phyloP scores from a whole-genome alignment of 2,329 filamentous ascomycete species.

The Botrytis tulipae region DNA sequence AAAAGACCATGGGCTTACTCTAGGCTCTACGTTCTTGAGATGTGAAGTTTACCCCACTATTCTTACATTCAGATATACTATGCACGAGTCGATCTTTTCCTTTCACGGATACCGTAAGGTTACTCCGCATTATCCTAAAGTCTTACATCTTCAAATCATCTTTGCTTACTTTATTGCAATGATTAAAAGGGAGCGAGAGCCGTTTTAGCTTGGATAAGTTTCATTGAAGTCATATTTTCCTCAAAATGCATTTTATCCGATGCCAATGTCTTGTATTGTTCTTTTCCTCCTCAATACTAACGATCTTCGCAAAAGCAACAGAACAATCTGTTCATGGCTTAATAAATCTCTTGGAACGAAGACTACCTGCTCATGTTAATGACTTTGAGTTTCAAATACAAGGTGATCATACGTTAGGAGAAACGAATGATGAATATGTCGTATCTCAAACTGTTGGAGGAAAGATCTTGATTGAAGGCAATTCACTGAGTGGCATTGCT shows the following conservation, averaged over 20 bases:
- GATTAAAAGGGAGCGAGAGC: background rate
- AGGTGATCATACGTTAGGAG: slow-evolving; percentile 5
- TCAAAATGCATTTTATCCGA: background rate
- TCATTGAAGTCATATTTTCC: background rate
- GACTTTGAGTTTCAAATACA: slow-evolving; percentile 26
- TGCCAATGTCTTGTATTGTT: background rate
- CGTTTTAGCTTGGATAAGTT: no score
- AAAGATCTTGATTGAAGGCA: slow-evolving; percentile 23
- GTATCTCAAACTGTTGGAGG: slow-evolving; percentile 30
- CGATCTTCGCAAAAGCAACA: background rate
- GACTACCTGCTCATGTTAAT: slow-evolving; percentile 29
- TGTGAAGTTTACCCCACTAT: background rate
- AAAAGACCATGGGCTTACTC: no score
- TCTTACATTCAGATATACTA: background rate
- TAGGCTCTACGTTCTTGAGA: background rate
- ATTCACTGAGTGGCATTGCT: slow-evolving; percentile 2
- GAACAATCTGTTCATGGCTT: slow-evolving; percentile 27
- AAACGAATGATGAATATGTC: slow-evolving; percentile 27
- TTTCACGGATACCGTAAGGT: background rate
- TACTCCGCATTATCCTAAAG: background rate
- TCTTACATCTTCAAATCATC: background rate
- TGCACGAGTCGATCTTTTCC: background rate
- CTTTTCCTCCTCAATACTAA: background rate
- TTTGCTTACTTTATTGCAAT: background rate
- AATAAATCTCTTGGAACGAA: slow-evolving; percentile 25